These are phyloP conservation scores for Nakaseomyces glabratus DNA, from an alignment of 1,139 yeast genomes.

Conservation along the genomic window DNA sequence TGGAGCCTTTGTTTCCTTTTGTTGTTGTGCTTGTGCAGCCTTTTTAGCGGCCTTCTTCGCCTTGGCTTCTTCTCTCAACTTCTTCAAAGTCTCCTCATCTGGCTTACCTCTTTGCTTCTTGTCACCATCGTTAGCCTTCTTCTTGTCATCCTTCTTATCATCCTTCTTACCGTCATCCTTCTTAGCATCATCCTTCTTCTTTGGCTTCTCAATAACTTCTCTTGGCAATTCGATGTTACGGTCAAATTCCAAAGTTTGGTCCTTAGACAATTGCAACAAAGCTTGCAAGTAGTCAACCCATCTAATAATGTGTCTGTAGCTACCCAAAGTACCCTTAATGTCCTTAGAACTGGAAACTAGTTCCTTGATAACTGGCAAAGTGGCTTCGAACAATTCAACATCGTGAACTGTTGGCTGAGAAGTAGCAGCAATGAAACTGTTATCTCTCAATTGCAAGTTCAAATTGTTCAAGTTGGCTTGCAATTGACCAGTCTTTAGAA, in stretches of 20 bases:
- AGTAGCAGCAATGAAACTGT: slow-evolving; percentile 63
- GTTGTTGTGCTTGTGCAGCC: slow-evolving; percentile 54
- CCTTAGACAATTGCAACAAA: slow-evolving; percentile 45
- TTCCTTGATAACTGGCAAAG: slow-evolving; percentile 48
- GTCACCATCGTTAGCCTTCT: slow-evolving; percentile 29
- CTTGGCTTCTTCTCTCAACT: slow-evolving; percentile 58
- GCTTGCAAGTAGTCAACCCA: slow-evolving; percentile 87
- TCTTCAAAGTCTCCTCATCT: slow-evolving; percentile 58
- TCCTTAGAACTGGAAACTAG: slow-evolving; percentile 39
- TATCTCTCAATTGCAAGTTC: slow-evolving; percentile 59
- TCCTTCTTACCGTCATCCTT: slow-evolving; percentile 30
- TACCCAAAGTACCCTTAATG: slow-evolving; percentile 33
- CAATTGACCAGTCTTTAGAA: slow-evolving; percentile 46
- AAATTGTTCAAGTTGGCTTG: slow-evolving; percentile 51
- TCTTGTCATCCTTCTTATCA: slow-evolving; percentile 31
- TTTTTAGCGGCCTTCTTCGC: slow-evolving; percentile 69
- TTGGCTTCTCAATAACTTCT: slow-evolving; percentile 54
- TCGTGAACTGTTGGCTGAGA: slow-evolving; percentile 55
- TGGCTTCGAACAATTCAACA: slow-evolving; percentile 55
- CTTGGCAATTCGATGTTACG: slow-evolving; percentile 57
- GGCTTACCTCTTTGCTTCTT: slow-evolving; percentile 35
- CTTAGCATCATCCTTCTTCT: slow-evolving; percentile 33
- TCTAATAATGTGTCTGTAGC: slow-evolving; percentile 78
- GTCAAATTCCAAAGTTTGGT: slow-evolving; percentile 46
- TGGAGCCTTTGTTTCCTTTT: slow-evolving; percentile 45